Base-by-base conservation (phyloP, 1,284 basidiomycete genomes). In the Marasmius fiardii region DNA sequence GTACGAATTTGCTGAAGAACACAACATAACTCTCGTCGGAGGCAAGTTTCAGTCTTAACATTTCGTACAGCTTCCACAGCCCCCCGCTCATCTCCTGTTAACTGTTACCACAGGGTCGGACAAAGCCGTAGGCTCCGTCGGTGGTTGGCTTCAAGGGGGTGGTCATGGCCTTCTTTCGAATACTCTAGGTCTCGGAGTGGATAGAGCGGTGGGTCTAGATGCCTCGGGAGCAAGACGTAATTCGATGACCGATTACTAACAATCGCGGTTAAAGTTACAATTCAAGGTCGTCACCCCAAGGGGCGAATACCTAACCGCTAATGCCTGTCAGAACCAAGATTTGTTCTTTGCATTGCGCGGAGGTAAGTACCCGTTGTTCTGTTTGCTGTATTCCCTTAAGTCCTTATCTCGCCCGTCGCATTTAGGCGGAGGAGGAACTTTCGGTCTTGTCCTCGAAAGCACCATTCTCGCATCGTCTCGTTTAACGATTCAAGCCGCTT, bases 261-360 rank as follows among this genome's bases (percentile, higher is more conserved):
- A n/a, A 10, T 28, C 52, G 21, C 21, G 33, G 16, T 20, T n/a
- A 20, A 44, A 74, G 71, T 65, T 76, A 3, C 64, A 76, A 56
- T 74, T 70, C 69, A 72, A 72, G 54, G 63, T 77, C 11, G 74
- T 78, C 2, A 76, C 74, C 2, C 72, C 75, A 4, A 72, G 74
- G 55, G 76, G 75, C 0, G 34, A 67, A 34, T 63, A 67, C 50
- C 63, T 70, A 16, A 67, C 64, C 6, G 74, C 68, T 3, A 77
- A 75, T 57, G 63, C 61, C 33, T 77, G 73, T 56, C 71, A 75
- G 54, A 74, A 76, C 54, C 33, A 65, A 54, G 74, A 77, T 63
- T 63, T 78, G 2, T 78, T 76, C 63, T 78, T 71, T 51, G 76
- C 76, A 24, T 65, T 78, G 1, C 71, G 76, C 33, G 76, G 76